Conservation (phyloP, 768 basidiomycete species). For the Collybia mongolica region DNA sequence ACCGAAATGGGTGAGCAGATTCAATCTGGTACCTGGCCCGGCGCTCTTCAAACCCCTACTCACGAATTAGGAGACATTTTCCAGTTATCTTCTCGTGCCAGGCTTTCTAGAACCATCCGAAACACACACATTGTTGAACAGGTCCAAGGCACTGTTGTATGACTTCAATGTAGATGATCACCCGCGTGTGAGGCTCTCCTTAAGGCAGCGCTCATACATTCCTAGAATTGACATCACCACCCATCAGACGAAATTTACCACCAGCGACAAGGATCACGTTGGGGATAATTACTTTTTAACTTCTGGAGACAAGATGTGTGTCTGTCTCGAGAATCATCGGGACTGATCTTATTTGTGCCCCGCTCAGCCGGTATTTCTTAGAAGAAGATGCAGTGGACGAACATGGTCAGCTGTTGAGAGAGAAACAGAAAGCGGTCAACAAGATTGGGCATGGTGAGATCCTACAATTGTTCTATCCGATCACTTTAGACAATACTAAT, state of each 20-base stretch:
- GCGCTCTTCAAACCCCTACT: constrained; percentile 1
- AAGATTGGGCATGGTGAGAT: constrained; percentile 87
- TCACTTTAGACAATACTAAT: background rate
- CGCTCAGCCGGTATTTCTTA: constrained; percentile 76
- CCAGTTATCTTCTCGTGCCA: constrained; percentile 78
- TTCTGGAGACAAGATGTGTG: constrained; percentile 87
- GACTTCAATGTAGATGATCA: constrained; percentile 78
- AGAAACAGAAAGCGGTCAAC: constrained; percentile 82
- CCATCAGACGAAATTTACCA: constrained; percentile 87
- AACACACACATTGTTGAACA: constrained; percentile 56
- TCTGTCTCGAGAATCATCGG: background rate
- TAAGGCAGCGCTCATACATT: background rate
- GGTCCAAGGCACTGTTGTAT: constrained; percentile 75
- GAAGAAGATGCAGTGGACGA: constrained; percentile 82
- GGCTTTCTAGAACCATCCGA: constrained; percentile 65
- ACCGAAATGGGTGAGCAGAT: constrained; percentile 51
- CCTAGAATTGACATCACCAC: background rate
- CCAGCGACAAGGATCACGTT: constrained; percentile 71
- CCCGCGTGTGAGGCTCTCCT: constrained; percentile 57
- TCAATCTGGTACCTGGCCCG: background rate
- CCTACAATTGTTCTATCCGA: background rate
- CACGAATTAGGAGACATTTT: constrained; percentile 2
- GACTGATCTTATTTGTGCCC: background rate
- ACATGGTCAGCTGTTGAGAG: constrained; percentile 66
- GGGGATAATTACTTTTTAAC: constrained; percentile 93